Percentiles rank a stretch among this genome's conserved stretches.
phyloP scores from a whole-genome alignment of 2,329 filamentous ascomycete species.

The Furcasterigmium sp. region DNA sequence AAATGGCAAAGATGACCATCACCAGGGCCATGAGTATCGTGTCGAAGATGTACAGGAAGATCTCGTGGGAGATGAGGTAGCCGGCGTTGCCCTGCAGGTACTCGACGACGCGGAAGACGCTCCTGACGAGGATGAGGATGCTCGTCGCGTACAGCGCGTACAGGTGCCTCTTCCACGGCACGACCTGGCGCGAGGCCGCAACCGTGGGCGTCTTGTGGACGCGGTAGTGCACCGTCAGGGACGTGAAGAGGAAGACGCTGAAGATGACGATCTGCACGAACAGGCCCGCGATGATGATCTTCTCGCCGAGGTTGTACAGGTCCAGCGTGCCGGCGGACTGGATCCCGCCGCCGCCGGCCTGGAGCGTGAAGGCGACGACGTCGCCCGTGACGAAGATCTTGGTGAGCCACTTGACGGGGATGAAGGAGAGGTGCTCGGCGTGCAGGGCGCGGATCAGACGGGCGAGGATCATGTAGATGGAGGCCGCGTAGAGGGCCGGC shows the following conservation, averaged over 20 bases:
- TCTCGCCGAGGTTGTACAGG: constrained; percentile 26
- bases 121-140: constrained; percentile 36
- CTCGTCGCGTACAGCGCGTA: constrained; percentile 24
- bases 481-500: constrained; percentile 11
- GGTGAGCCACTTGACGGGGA: constrained; percentile 28
- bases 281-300: constrained; percentile 46
- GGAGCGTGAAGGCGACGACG: constrained; percentile 36
- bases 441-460: constrained; percentile 23
- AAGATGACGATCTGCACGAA: constrained; percentile 50
- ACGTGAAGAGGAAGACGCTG: constrained; percentile 42
- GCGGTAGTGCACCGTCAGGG: constrained; percentile 35
- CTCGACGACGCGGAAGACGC: constrained; percentile 40
- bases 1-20: constrained; percentile 19
- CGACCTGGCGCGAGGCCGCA: constrained; percentile 6
- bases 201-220: constrained; percentile 12
- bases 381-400: constrained; percentile 42
- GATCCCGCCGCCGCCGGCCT: constrained; percentile 29
- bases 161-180: constrained; percentile 24
- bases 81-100: constrained; percentile 37
- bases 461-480: constrained; percentile 20
- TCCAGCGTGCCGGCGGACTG: constrained; percentile 14
- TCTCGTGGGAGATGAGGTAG: constrained; percentile 33
- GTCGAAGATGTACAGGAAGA: constrained; percentile 39
- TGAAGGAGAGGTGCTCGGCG: constrained; percentile 12
- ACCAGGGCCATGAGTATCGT: constrained; percentile 32